These are phyloP conservation scores for Pseudozyma hubeiensis DNA, from an alignment of 1,284 basidiomycete species.

Conservation along the genomic window DNA sequence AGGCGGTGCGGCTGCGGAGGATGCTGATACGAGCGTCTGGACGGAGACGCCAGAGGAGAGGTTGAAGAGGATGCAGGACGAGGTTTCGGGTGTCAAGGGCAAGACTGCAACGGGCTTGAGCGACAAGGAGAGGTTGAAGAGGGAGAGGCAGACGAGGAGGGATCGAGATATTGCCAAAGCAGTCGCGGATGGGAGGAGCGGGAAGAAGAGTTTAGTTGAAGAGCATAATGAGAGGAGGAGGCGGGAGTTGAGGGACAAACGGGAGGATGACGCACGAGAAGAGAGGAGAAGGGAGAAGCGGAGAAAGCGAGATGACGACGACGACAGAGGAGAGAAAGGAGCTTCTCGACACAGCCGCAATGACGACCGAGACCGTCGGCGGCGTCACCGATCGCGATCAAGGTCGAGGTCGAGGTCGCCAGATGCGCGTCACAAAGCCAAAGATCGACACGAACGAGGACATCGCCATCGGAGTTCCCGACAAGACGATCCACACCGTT, in stretches of 20 bases:
- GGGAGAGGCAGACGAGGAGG: constrained; percentile 15
- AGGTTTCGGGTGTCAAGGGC: constrained; percentile 32
- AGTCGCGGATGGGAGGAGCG: constrained; percentile 13
- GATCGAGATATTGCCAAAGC: constrained; percentile 34
- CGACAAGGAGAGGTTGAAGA: constrained; percentile 24
- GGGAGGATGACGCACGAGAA: constrained; percentile 18
- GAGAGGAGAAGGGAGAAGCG: constrained; percentile 25
- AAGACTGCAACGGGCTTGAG: background rate
- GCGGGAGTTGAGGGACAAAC: constrained; percentile 21
- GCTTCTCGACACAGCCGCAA: constrained; percentile 10
- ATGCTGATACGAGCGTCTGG: constrained; percentile 52
- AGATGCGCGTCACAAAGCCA: background rate
- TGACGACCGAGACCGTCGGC: constrained; percentile 5
- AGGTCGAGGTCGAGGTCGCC: constrained; percentile 22
- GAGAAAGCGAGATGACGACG: constrained; percentile 11
- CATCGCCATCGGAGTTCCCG: constrained; percentile 19
- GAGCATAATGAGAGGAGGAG: constrained; percentile 34
- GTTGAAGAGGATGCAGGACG: constrained; percentile 41
- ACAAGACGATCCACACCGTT: constrained; percentile 19
- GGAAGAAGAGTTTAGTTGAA: constrained; percentile 28
- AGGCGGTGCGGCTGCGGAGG: constrained; percentile 8
- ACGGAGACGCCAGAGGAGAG: constrained; percentile 59
- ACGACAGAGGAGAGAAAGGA: constrained; percentile 1
- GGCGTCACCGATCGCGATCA: constrained; percentile 12
- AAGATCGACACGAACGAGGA: background rate